These are phyloP conservation scores for Neoscytalidium dimidiatum DNA, from an alignment of 2,329 filamentous ascomycete species.

Conservation along the genomic window DNA sequence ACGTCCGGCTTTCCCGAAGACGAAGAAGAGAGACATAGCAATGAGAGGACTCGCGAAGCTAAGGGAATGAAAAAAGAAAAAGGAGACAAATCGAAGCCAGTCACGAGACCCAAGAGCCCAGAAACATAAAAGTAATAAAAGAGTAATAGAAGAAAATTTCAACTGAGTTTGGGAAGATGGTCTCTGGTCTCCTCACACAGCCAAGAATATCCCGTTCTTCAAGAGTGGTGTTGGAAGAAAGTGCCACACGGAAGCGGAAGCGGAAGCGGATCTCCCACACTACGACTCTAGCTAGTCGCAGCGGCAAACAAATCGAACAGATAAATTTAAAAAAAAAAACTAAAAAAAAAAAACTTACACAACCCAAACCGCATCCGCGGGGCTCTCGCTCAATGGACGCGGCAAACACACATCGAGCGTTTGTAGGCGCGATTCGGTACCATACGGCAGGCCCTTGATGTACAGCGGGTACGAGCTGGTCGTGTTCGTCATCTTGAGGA, in stretches of 20 bases:
- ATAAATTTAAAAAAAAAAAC: background rate
- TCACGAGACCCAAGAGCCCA: too few species aligned
- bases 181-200: too few species aligned
- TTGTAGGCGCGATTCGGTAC: slow-evolving; percentile 36
- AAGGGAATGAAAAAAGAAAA: too few species aligned
- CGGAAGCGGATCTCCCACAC: background rate
- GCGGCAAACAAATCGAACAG: too few species aligned
- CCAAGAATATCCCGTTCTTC: too few species aligned
- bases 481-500: slow-evolving; percentile 4
- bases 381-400: slow-evolving; percentile 28
- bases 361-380: slow-evolving; percentile 34
- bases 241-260: slow-evolving; percentile 2
- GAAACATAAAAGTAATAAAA: too few species aligned
- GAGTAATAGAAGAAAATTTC: too few species aligned
- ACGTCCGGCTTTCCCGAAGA: too few species aligned
- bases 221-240: background rate
- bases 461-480: slow-evolving; percentile 21
- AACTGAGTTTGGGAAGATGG: too few species aligned
- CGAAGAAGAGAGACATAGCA: too few species aligned
- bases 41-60: too few species aligned
- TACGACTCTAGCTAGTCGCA: background rate
- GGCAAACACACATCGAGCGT: slow-evolving; percentile 47
- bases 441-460: slow-evolving; percentile 32
- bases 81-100: too few species aligned
- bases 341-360: slow-evolving; percentile 29